These are phyloP conservation scores for Chytriomyces sp. DNA, from an alignment of 192 early-diverging fungal genomes.

Conservation along the genomic window DNA sequence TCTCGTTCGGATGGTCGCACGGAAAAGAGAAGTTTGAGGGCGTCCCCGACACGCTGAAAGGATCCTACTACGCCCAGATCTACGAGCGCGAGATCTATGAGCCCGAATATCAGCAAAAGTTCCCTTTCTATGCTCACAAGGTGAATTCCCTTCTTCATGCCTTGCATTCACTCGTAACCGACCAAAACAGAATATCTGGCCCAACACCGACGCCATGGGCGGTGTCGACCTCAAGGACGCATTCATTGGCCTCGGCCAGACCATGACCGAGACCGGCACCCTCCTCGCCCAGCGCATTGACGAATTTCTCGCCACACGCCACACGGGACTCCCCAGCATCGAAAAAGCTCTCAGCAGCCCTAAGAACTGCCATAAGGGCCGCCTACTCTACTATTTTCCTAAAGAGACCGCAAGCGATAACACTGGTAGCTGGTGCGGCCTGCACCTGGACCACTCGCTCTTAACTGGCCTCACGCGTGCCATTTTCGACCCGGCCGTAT, in stretches of 20 bases:
- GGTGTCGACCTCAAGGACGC: constrained; percentile 1
- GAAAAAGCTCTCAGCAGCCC: constrained; percentile 48
- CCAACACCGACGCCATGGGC: background rate
- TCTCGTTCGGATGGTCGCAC: constrained; percentile 71
- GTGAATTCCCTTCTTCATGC: too few species aligned
- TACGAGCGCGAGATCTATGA: background rate
- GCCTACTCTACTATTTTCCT: constrained; percentile 71
- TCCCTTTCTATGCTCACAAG: background rate
- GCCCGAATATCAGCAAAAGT: background rate
- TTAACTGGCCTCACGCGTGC: constrained; percentile 69
- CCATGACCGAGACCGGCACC: constrained; percentile 59
- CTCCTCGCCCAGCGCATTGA: constrained; percentile 62
- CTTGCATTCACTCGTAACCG: too few species aligned
- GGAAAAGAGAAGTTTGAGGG: constrained; percentile 72
- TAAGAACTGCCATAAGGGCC: constrained; percentile 51
- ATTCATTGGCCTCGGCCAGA: constrained; percentile 54
- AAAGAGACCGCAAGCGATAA: constrained; percentile 30
- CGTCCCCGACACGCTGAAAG: constrained; percentile 65
- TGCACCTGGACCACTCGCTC: constrained; percentile 68
- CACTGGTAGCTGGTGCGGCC: constrained; percentile 64
- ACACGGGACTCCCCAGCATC: constrained; percentile 38
- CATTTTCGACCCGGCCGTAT: constrained; percentile 45
- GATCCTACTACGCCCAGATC: constrained; percentile 58
- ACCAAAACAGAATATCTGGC: constrained; percentile 72
- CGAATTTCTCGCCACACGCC: constrained; percentile 49